phyloP scores from a whole-genome alignment of 2,329 filamentous ascomycete species.

The Colletotrichum theobromicola region DNA sequence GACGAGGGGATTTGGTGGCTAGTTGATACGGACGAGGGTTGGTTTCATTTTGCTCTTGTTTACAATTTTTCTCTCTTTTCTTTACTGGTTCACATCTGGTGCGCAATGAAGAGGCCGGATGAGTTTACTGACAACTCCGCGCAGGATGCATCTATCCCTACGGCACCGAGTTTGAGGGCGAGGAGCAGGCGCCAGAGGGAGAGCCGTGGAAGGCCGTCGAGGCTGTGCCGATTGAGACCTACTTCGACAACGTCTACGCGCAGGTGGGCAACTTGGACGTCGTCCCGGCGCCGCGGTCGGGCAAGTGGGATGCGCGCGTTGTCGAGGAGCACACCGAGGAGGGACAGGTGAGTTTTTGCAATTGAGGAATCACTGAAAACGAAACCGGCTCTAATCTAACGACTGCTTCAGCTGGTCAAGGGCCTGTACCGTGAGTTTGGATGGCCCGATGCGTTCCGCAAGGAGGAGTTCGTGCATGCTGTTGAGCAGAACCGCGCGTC shows the following conservation, averaged over 20 bases:
- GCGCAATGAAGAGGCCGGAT: neutral
- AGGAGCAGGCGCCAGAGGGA: neutral
- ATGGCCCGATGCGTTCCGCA: constrained; percentile 13
- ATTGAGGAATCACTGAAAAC: neutral
- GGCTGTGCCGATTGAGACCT: neutral
- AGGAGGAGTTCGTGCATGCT: constrained; percentile 14
- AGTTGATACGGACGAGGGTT: constrained; percentile 14
- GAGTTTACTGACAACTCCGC: neutral
- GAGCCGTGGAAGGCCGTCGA: constrained; percentile 17
- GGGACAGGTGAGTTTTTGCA: constrained; percentile 2
- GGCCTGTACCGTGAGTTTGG: constrained; percentile 2
- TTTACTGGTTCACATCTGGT: neutral
- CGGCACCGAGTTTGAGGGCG: constrained; percentile 8
- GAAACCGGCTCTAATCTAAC: neutral
- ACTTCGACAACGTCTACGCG: constrained; percentile 13
- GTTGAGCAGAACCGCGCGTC: constrained; percentile 6
- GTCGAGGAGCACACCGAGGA: constrained; percentile 15
- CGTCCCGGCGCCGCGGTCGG: constrained; percentile 14
- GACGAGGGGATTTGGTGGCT: constrained; percentile 20
- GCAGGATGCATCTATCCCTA: constrained; percentile 16
- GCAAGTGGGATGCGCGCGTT: constrained; percentile 17
- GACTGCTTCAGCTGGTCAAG: neutral
- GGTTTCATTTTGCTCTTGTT: neutral
- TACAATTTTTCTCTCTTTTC: neutral
- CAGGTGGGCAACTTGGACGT: constrained; percentile 14